Base-by-base conservation (phyloP, 257 asterid species). In the Solanum corneliomulleri region DNA sequence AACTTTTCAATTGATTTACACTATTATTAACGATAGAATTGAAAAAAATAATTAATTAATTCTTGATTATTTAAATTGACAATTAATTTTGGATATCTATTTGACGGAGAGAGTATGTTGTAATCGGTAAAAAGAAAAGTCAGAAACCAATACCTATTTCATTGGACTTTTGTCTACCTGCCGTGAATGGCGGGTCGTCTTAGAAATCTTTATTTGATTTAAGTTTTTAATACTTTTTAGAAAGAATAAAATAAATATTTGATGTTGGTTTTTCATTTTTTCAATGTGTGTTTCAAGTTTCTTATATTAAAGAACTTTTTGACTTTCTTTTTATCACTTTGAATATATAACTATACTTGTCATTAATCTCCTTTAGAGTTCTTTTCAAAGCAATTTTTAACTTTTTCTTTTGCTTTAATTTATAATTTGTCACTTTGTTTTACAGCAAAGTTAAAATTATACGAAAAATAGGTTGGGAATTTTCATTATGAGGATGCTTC, bases 121-220 rank as follows among this genome's bases (percentile, higher is more conserved):
- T 71, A 71, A 6, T 35, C 9, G 25, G 44, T 71, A 35, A 16
- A 29, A 47, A 29, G 42, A 80, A 76, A 80, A 47, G 85, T 49
- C 85, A 47, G 15, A 47, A 49, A 80, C 2, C 27, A 80, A 18
- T 29, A 47, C 85, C 41, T 49, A 80, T 80, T 80, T 80, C 11
- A 47, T 27, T 47, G 68, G 85, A 80, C 85, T 47, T 80, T 29
- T 80, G 69, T 80, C 85, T 80, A 6, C 85, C 45, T 80, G 69
- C 69, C 85, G 85, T 80, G 85, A 80, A 80, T 80, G 85, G 69
- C 85, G 85, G 85, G 85, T 47, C 6, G 85, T 80, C 85, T 80
- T 29, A 47, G 29, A 47, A 80, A 29, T 80, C 4, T 47, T 80
- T 16, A 14, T 47, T 80, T 80, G 20, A 29, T 29, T 29, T 4